A percentile compares a stretch with the other conserved stretches of the same genome.
Conservation (phyloP, 495 filamentous ascomycete species). For the Talaromyces adpressus region DNA sequence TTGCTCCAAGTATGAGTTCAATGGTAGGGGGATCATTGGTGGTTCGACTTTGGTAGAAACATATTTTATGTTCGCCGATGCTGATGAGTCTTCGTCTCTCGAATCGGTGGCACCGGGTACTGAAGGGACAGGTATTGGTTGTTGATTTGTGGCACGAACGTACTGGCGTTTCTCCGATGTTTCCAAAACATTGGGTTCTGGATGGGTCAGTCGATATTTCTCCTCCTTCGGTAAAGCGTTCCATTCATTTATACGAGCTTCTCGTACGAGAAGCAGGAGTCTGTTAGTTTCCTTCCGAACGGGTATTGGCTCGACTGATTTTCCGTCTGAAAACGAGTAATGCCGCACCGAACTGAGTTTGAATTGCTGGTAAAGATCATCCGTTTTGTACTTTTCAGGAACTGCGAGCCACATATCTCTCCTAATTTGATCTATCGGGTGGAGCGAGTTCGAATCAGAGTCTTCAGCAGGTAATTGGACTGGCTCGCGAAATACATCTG, state of each 20-base stretch:
- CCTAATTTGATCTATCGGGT: not conserved
- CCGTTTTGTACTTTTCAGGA: not conserved
- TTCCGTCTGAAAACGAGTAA: not conserved
- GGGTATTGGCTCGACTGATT: not conserved
- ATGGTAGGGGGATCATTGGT: conserved; percentile 26
- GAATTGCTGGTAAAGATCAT: not conserved
- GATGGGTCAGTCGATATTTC: not conserved
- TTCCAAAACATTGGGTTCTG: not conserved
- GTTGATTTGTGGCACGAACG: not conserved
- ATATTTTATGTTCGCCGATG: not conserved
- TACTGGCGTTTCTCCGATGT: not conserved
- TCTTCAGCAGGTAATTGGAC: not conserved
- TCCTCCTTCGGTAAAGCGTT: not conserved
- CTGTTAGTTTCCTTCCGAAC: not conserved
- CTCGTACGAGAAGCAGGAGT: not conserved
- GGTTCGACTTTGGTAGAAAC: not conserved
- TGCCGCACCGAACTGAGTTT: not conserved
- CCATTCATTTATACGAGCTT: not conserved
- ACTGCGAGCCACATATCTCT: not conserved
- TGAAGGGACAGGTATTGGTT: not conserved
- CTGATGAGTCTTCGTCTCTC: not conserved
- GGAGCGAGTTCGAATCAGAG: not conserved
- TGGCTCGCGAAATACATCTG: not conserved
- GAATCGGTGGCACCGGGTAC: not conserved
- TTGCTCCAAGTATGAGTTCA: conserved; percentile 35